These are phyloP conservation scores for Candida glaebosa DNA, from an alignment of 805 yeast species.

Conservation along the genomic window DNA sequence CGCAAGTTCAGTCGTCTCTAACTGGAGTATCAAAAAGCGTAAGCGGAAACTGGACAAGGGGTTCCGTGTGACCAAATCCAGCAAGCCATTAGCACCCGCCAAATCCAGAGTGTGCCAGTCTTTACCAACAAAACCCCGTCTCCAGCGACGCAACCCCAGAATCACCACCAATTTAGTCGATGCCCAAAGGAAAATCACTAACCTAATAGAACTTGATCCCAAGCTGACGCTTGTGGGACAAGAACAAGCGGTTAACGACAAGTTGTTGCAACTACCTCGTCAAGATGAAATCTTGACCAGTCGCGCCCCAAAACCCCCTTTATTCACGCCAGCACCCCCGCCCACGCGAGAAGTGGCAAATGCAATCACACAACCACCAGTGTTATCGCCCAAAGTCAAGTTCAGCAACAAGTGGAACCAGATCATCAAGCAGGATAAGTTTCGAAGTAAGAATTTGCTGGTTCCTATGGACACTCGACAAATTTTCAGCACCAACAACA, in stretches of 20 bases:
- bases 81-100: neutral
- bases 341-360: neutral
- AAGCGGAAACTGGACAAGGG: neutral
- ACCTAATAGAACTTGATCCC: constrained; percentile 1
- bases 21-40: neutral
- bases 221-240: neutral
- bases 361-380: neutral
- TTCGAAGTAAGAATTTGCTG: neutral
- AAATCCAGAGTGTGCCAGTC: neutral
- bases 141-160: neutral
- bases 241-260: neutral
- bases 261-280: neutral
- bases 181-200: neutral
- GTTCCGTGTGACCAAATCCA: neutral
- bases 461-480: constrained; percentile 3
- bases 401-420: constrained; percentile 1
- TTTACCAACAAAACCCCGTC: neutral
- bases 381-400: neutral
- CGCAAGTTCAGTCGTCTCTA: neutral
- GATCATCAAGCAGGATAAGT: constrained; percentile 1
- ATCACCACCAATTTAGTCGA: neutral
- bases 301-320: neutral
- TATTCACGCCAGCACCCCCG: neutral
- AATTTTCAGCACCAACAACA: neutral
- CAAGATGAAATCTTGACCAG: neutral